Evolutionary conservation across 192 early-diverging fungal genomes (phyloP).

Genomic region (Physocladia obscura): DNA sequence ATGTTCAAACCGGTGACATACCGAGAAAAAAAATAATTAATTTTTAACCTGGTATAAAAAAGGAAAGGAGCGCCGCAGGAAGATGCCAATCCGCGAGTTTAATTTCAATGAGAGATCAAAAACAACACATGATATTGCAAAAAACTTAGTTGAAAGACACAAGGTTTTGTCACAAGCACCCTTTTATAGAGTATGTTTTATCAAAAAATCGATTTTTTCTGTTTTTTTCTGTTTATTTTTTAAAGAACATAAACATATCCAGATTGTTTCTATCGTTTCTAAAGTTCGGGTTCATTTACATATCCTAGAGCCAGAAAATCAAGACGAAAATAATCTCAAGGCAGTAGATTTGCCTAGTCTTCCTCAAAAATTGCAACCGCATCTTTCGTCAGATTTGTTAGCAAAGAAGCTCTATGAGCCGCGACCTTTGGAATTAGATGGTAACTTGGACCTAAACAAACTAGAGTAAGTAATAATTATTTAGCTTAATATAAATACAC

Average conservation of each 20-base stretch:
- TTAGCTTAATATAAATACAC: background rate
- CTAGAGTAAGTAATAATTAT: constrained; percentile 23
- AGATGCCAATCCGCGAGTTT: constrained; percentile 34
- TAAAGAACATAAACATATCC: background rate
- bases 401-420: background rate
- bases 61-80: constrained; percentile 26
- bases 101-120: background rate
- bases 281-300: background rate
- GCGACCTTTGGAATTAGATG: no score
- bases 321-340: background rate
- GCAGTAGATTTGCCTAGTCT: background rate
- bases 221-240: background rate
- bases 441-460: constrained; percentile 36
- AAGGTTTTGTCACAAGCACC: constrained; percentile 21
- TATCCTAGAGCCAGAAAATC: background rate
- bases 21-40: background rate
- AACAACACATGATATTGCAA: constrained; percentile 15
- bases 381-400: background rate
- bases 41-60: background rate
- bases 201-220: no score
- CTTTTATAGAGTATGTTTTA: constrained; percentile 28
- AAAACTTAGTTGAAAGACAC: constrained; percentile 21
- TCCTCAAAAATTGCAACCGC: background rate
- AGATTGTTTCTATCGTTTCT: background rate
- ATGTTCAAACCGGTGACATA: background rate